Conservation (phyloP, 306 rosid genomes). For the Chamaecrista fasciculata region DNA sequence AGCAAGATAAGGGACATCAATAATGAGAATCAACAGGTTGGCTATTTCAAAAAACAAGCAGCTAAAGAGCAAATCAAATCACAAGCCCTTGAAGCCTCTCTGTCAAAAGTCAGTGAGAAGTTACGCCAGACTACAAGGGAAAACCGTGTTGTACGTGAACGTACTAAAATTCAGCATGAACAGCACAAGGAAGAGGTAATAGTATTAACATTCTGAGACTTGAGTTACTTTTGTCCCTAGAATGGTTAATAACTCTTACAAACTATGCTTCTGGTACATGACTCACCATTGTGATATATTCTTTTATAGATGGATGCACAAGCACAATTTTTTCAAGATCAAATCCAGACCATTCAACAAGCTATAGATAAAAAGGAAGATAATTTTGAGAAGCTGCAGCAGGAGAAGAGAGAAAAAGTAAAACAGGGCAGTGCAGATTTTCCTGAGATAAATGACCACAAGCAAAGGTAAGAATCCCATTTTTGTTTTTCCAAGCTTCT, state of each 20-base stretch:
- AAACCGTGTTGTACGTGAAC: slow-evolving; percentile 37
- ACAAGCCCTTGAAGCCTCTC: slow-evolving; percentile 32
- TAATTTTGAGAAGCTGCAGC: slow-evolving; percentile 25
- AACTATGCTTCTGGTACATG: background rate
- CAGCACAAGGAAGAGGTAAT: slow-evolving; percentile 53
- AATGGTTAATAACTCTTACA: background rate
- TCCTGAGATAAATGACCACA: slow-evolving; percentile 16
- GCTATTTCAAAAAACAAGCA: slow-evolving; percentile 34
- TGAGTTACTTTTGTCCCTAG: background rate
- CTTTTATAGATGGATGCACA: slow-evolving; percentile 37
- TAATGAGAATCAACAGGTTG: slow-evolving; percentile 40
- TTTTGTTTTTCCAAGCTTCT: background rate
- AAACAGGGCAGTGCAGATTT: background rate
- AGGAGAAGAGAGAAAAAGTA: slow-evolving; percentile 14
- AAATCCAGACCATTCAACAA: slow-evolving; percentile 32
- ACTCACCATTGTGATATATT: slow-evolving; percentile 5
- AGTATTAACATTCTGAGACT: slow-evolving; percentile 1
- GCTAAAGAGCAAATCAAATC: slow-evolving; percentile 40
- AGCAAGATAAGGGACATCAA: slow-evolving; percentile 42
- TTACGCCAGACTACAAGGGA: slow-evolving; percentile 36
- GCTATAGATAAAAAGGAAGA: slow-evolving; percentile 36
- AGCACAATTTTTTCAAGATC: slow-evolving; percentile 29
- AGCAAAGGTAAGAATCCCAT: slow-evolving; percentile 24
- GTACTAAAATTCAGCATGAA: slow-evolving; percentile 37
- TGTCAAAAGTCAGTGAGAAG: slow-evolving; percentile 38